A percentile compares a stretch with the other conserved stretches of the same genome.
phyloP scores from a whole-genome alignment of 2,329 filamentous ascomycete species.

The Orbilia javanica region DNA sequence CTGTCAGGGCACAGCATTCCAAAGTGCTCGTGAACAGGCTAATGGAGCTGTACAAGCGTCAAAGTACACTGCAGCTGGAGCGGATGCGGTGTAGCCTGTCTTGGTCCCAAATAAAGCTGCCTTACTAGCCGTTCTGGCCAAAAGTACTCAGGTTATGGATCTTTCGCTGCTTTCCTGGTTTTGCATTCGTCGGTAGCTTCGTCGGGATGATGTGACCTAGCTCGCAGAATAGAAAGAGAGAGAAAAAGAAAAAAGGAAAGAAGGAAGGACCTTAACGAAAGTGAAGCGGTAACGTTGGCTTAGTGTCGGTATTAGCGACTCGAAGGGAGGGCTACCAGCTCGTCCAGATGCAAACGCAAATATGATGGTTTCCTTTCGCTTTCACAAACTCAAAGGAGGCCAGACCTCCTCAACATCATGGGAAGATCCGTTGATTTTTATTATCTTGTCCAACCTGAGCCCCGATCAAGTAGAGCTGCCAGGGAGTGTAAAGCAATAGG shows the following conservation, averaged over 20 bases:
- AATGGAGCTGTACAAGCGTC: background rate
- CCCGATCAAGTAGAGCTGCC: constrained; percentile 4
- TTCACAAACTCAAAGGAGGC: constrained; percentile 26
- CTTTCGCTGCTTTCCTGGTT: constrained; percentile 36
- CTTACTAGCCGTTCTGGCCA: constrained; percentile 27
- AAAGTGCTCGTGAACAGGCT: constrained; percentile 6
- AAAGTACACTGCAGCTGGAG: constrained; percentile 25
- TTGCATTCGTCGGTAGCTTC: constrained; percentile 21
- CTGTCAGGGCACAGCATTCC: constrained; percentile 33
- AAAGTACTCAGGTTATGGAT: constrained; percentile 9
- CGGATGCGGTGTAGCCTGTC: constrained; percentile 22
- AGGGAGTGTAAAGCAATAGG: constrained; percentile 3
- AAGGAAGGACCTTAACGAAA: constrained; percentile 38
- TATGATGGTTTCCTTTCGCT: background rate
- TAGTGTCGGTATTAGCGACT: background rate
- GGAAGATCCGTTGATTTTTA: constrained; percentile 3
- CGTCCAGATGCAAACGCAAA: background rate
- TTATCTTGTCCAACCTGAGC: background rate
- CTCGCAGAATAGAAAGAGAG: no score
- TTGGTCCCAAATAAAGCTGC: constrained; percentile 45
- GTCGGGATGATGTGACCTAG: constrained; percentile 38
- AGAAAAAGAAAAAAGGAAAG: background rate
- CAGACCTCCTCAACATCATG: background rate
- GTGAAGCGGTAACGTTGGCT: constrained; percentile 37
- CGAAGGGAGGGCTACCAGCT: background rate